These are phyloP conservation scores for Firmiana major DNA, from an alignment of 345 rosid genomes.

Conservation along the genomic window DNA sequence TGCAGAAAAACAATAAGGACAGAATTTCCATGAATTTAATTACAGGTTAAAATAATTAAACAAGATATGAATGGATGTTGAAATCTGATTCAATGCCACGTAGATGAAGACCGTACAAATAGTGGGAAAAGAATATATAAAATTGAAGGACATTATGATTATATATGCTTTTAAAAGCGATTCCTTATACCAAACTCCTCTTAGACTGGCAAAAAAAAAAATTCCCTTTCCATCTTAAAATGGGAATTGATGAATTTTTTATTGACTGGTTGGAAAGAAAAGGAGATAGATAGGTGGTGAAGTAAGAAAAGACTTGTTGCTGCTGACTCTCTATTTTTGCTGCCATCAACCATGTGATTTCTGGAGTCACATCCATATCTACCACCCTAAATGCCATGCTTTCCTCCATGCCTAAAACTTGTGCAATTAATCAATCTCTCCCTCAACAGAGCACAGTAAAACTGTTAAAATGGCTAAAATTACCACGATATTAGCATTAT, in stretches of 20 bases:
- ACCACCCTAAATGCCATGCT: background rate
- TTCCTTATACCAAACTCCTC: background rate
- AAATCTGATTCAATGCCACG: background rate
- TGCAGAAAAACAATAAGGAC: background rate
- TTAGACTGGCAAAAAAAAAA: background rate
- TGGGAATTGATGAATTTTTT: background rate
- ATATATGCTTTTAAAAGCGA: background rate
- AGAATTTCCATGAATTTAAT: background rate
- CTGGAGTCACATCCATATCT: background rate
- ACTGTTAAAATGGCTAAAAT: background rate
- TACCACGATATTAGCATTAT: background rate
- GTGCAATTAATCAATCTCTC: background rate
- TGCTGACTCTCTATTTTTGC: background rate
- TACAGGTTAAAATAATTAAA: background rate
- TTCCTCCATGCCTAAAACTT: background rate
- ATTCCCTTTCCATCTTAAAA: background rate
- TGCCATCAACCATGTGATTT: background rate
- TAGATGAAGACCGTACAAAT: background rate
- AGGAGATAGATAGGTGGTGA: background rate
- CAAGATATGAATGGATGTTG: too few relatives aligned
- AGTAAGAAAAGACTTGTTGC: background rate
- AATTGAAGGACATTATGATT: background rate
- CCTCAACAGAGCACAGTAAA: background rate
- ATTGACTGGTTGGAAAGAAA: background rate
- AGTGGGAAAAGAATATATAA: background rate